Conservation (phyloP, 192 early-diverging fungal species). For the Rhizophagus prolifer region DNA sequence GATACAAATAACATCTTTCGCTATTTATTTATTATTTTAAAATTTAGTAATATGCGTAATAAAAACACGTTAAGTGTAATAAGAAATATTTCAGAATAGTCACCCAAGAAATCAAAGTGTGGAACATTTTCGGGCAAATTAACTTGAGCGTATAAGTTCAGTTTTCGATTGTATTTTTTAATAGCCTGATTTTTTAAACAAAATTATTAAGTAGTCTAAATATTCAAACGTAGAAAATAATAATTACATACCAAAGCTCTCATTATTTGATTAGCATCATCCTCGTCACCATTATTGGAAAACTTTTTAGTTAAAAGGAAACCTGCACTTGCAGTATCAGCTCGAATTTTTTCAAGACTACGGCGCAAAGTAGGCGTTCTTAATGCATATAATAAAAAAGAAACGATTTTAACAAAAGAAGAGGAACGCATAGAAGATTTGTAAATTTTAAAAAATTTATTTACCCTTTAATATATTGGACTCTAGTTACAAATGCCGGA, state of each 20-base stretch:
- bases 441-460: not conserved
- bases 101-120: slow-evolving; percentile 58
- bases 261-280: slow-evolving; percentile 73
- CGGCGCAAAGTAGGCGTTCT: slow-evolving; percentile 57
- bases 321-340: slow-evolving; percentile 52
- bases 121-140: slow-evolving; percentile 67
- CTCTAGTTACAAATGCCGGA: slow-evolving; percentile 65
- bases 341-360: slow-evolving; percentile 52
- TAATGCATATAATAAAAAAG: not conserved
- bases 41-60: not conserved
- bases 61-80: too few relatives aligned
- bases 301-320: slow-evolving; percentile 62
- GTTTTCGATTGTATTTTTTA: slow-evolving; percentile 59
- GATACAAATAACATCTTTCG: slow-evolving; percentile 70
- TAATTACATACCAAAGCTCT: slow-evolving; percentile 43
- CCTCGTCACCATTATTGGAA: slow-evolving; percentile 45
- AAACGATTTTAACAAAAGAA: not conserved
- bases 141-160: slow-evolving; percentile 61
- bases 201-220: not conserved
- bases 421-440: not conserved
- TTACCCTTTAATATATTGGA: slow-evolving; percentile 68
- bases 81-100: not conserved
- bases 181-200: slow-evolving; percentile 38
- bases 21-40: slow-evolving; percentile 35
- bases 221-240: not conserved